These are phyloP conservation scores for Diospyros lotus DNA, from an alignment of 148 eudicot species.

Conservation along the genomic window DNA sequence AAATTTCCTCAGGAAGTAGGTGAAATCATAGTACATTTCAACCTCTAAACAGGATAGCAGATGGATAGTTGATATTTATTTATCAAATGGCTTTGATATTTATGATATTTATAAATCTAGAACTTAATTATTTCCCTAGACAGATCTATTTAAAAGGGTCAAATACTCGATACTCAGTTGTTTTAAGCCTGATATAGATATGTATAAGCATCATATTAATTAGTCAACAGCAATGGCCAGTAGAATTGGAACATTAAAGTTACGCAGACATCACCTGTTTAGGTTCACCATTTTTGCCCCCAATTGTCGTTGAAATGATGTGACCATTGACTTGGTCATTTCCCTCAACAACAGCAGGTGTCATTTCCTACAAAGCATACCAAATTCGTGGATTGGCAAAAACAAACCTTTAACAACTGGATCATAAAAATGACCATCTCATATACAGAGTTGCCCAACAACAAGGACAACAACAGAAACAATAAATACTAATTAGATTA, in stretches of 20 bases:
- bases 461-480: background rate
- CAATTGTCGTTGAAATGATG: slow-evolving; percentile 84
- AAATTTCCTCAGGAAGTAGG: background rate
- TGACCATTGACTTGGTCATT: slow-evolving; percentile 79
- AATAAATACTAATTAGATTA: background rate
- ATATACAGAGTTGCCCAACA: too few species aligned
- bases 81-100: too few species aligned
- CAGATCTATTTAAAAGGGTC: too few species aligned
- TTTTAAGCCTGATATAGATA: background rate
- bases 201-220: slow-evolving; percentile 5
- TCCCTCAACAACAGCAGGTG: slow-evolving; percentile 61
- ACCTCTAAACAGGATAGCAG: background rate
- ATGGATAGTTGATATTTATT: background rate
- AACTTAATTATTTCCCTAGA: too few species aligned
- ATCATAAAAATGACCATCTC: too few species aligned
- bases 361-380: slow-evolving; percentile 53
- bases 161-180: too few species aligned
- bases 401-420: too few species aligned
- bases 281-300: slow-evolving; percentile 90
- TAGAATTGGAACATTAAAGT: background rate
- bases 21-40: background rate
- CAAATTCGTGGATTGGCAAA: slow-evolving; percentile 2
- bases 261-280: slow-evolving; percentile 48
- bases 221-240: slow-evolving; percentile 6
- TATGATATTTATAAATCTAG: too few species aligned